phyloP scores from a whole-genome alignment of 2,329 filamentous ascomycete genomes.

The Exophiala aquamarina region DNA sequence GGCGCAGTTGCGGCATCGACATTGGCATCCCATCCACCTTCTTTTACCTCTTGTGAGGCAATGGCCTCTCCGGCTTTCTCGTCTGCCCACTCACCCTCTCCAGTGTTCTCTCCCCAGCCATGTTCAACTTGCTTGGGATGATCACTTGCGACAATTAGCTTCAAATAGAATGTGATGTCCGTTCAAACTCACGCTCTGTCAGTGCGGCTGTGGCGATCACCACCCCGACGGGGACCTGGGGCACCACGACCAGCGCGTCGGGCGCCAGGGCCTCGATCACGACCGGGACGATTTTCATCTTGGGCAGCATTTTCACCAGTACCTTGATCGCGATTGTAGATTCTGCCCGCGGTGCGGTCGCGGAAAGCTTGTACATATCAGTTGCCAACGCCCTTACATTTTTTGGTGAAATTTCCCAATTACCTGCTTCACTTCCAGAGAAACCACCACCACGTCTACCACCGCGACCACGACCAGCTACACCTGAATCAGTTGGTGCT shows the following conservation, averaged over 20 bases:
- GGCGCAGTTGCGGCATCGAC: slow-evolving; percentile 23
- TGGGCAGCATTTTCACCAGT: slow-evolving; percentile 66
- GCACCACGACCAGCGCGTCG: slow-evolving; percentile 64
- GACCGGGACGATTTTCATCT: slow-evolving; percentile 37
- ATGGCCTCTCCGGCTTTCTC: slow-evolving; percentile 90
- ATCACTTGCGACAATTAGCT: slow-evolving; percentile 36
- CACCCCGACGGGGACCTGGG: slow-evolving; percentile 50
- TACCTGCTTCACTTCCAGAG: slow-evolving; percentile 84
- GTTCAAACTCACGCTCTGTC: slow-evolving; percentile 56
- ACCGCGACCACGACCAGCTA: slow-evolving; percentile 44
- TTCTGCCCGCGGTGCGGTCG: slow-evolving; percentile 77
- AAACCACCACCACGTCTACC: slow-evolving; percentile 57
- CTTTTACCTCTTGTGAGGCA: slow-evolving; percentile 80
- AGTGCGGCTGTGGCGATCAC: slow-evolving; percentile 64
- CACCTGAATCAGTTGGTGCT: slow-evolving; percentile 52
- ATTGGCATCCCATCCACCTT: slow-evolving; percentile 51
- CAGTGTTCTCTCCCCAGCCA: slow-evolving; percentile 83
- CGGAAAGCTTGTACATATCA: slow-evolving; percentile 67
- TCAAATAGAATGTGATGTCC: background rate
- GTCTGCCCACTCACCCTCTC: slow-evolving; percentile 81
- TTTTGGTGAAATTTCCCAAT: slow-evolving; percentile 43
- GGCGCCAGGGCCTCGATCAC: slow-evolving; percentile 44
- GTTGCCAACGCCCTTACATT: slow-evolving; percentile 14
- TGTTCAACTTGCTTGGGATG: slow-evolving; percentile 62
- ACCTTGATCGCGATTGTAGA: slow-evolving; percentile 78